Percentiles rank a stretch among this genome's conserved stretches.
Evolutionary conservation across 805 yeast species (phyloP).

Genomic region (Phaffomyces opuntiae): DNA sequence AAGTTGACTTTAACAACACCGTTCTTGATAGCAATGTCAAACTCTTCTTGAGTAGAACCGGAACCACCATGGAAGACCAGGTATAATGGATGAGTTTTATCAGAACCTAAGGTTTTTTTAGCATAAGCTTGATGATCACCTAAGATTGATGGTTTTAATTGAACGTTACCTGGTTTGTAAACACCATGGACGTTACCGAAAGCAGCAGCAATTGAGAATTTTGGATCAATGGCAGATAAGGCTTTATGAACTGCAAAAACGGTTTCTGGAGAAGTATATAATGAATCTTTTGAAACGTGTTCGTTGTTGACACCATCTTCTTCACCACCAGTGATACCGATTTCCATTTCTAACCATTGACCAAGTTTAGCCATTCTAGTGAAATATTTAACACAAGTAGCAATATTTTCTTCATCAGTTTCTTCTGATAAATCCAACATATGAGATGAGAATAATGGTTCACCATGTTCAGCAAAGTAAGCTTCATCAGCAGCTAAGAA

Average conservation of each 20-base stretch:
- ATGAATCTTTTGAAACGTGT: constrained; percentile 74
- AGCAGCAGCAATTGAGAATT: constrained; percentile 99
- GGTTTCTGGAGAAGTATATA: constrained; percentile 94
- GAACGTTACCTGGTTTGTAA: constrained; percentile 98
- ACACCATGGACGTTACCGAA: constrained; percentile 99
- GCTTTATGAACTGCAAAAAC: constrained; percentile 90
- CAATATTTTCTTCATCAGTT: constrained; percentile 91
- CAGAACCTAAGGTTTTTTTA: constrained; percentile 50
- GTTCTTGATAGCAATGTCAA: constrained; percentile 79
- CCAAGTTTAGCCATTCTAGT: constrained; percentile 86
- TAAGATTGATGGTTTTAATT: constrained; percentile 83
- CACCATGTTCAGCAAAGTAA: constrained; percentile 78
- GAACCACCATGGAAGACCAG: constrained; percentile 99
- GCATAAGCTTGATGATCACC: constrained; percentile 95
- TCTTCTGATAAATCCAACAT: constrained; percentile 98
- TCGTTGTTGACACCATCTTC: constrained; percentile 99
- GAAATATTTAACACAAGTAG: constrained; percentile 90
- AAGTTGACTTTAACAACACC: constrained; percentile 99
- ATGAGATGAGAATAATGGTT: constrained; percentile 97
- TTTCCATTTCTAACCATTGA: constrained; percentile 99
- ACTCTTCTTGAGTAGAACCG: constrained; percentile 90
- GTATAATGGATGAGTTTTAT: constrained; percentile 68
- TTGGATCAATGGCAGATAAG: constrained; percentile 83
- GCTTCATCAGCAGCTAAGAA: constrained; percentile 96
- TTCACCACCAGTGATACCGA: constrained; percentile 99